Conservation (phyloP, 169 alveolate genomes). For the Plasmodium gaboni region DNA sequence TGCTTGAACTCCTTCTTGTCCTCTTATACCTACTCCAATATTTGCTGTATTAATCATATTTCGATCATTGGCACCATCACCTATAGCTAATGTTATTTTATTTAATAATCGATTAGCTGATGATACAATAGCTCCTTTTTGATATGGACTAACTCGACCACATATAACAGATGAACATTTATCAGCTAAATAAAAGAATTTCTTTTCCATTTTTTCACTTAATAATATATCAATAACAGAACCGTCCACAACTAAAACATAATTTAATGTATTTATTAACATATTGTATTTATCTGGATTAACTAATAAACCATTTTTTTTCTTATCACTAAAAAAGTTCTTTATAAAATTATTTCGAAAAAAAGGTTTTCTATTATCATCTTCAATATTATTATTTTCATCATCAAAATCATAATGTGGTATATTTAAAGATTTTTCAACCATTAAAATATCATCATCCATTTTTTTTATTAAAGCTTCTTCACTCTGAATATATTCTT, state of each 20-base stretch:
- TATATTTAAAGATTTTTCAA: constrained; percentile 46
- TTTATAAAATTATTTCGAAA: constrained; percentile 4
- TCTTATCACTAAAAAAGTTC: constrained; percentile 1
- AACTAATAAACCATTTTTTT: constrained; percentile 28
- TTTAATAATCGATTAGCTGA: constrained; percentile 81
- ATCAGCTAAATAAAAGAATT: constrained; percentile 77
- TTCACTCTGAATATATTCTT: constrained; percentile 51
- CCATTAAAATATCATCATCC: constrained; percentile 51
- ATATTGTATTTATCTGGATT: constrained; percentile 42
- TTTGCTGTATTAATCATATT: constrained; percentile 98
- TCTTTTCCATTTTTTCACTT: constrained; percentile 73
- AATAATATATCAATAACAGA: constrained; percentile 40
- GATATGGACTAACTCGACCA: constrained; percentile 83
- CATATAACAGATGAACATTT: constrained; percentile 78
- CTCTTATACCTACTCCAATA: constrained; percentile 98
- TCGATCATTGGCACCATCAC: constrained; percentile 99
- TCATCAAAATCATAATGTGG: constrained; percentile 57
- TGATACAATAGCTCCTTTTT: constrained; percentile 90
- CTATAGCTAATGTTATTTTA: constrained; percentile 92
- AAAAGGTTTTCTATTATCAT: background rate
- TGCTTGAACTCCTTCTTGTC: constrained; percentile 98
- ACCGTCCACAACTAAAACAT: constrained; percentile 71
- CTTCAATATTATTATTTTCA: constrained; percentile 1
- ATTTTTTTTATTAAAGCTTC: constrained; percentile 52
- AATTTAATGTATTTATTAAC: constrained; percentile 18